Conservation (phyloP, 768 basidiomycete species). For the Omphalotus guepiniiformis region DNA sequence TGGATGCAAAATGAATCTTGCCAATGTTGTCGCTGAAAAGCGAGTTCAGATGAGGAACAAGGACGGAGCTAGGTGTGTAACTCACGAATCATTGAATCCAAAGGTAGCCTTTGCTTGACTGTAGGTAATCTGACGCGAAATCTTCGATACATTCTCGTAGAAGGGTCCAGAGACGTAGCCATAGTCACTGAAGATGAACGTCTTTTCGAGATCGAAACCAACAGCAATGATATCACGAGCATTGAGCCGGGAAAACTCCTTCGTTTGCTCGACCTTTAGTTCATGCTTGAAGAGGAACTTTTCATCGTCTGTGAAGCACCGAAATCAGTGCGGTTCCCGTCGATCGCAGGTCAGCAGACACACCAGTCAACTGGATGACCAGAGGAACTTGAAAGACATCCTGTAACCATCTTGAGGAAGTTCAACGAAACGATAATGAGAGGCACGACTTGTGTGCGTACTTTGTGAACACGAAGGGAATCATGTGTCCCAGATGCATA, state of each 20-base stretch:
- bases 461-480: constrained; percentile 98
- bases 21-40: constrained; percentile 90
- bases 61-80: constrained; percentile 10
- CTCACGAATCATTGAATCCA: constrained; percentile 94
- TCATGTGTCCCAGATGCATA: constrained; percentile 97
- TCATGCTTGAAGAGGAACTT: constrained; percentile 98
- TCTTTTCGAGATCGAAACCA: constrained; percentile 87
- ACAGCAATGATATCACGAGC: constrained; percentile 97
- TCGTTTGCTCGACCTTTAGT: constrained; percentile 85
- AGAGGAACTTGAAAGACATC: constrained; percentile 93
- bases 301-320: constrained; percentile 72
- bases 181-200: constrained; percentile 95
- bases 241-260: constrained; percentile 77
- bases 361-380: constrained; percentile 93
- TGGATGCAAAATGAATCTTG: constrained; percentile 92
- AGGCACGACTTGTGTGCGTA: constrained; percentile 31
- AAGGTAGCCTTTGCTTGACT: constrained; percentile 95
- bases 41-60: not conserved
- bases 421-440: not conserved
- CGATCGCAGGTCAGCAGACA: constrained; percentile 10
- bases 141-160: constrained; percentile 90
- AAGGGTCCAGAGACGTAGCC: constrained; percentile 88
- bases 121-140: constrained; percentile 89
- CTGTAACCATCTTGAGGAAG: constrained; percentile 80
- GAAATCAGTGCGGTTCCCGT: not conserved